phyloP scores from a whole-genome alignment of 345 rosid genomes.

The Populus euphratica region DNA sequence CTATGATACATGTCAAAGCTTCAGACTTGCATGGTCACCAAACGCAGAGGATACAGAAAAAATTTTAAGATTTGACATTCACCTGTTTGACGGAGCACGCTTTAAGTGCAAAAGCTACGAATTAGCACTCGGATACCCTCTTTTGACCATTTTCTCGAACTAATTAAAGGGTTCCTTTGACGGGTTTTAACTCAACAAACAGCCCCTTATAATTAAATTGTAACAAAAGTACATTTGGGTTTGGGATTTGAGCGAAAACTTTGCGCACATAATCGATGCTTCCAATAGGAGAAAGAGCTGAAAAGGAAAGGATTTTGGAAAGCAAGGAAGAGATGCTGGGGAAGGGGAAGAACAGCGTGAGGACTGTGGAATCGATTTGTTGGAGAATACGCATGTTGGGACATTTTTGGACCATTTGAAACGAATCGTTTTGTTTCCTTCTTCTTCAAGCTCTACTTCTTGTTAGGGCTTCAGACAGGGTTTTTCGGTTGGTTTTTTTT shows the following conservation, averaged over 20 bases:
- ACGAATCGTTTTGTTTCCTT: neutral
- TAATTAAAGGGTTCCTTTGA: conserved; percentile 10
- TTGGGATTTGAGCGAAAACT: conserved; percentile 3
- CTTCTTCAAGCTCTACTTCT: conserved; percentile 14
- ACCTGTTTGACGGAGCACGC: conserved; percentile 18
- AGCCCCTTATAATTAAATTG: conserved; percentile 17
- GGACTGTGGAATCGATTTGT: conserved; percentile 18
- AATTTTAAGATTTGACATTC: neutral
- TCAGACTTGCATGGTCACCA: no score
- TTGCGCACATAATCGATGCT: conserved; percentile 15
- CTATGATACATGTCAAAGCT: no score
- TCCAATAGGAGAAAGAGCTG: conserved; percentile 16
- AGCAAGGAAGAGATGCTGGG: conserved; percentile 12
- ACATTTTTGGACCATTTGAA: conserved; percentile 14
- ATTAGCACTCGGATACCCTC: conserved; percentile 13
- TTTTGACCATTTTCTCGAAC: neutral
- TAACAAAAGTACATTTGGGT: conserved; percentile 11
- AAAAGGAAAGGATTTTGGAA: conserved; percentile 19
- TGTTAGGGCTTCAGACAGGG: neutral
- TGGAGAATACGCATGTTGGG: conserved; percentile 8
- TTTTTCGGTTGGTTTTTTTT: no score
- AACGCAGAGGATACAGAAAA: neutral
- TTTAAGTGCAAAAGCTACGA: conserved; percentile 19
- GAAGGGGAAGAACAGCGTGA: neutral
- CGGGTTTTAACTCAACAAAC: neutral